These are phyloP conservation scores for Arabidopsis arenosa DNA, from an alignment of 345 rosid genomes.

Conservation along the genomic window DNA sequence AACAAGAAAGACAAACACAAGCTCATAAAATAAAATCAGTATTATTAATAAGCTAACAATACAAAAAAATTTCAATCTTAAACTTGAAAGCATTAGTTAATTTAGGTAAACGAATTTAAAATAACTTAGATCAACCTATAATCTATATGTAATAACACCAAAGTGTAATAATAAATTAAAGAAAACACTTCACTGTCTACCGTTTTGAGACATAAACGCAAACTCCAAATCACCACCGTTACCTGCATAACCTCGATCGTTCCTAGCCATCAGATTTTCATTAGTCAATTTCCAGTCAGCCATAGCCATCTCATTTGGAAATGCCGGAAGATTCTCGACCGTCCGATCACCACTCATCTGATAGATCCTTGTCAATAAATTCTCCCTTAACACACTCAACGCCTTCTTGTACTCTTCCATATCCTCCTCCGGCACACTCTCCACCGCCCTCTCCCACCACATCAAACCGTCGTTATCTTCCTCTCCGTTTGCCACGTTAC, in stretches of 20 bases:
- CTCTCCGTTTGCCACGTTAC: conserved; percentile 1
- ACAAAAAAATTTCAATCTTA: background rate
- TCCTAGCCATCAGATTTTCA: conserved; percentile 25
- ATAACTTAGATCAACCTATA: conserved; percentile 1
- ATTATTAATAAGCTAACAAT: background rate
- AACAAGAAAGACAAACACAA: background rate
- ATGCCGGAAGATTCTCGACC: conserved; percentile 16
- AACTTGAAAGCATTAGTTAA: conserved; percentile 17
- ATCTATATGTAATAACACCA: background rate
- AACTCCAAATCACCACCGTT: conserved; percentile 9
- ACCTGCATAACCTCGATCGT: conserved; percentile 23
- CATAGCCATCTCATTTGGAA: conserved; percentile 23
- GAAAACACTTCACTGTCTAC: conserved; percentile 23
- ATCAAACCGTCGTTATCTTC: conserved; percentile 21
- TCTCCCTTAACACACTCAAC: conserved; percentile 29
- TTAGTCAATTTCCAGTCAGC: conserved; percentile 11
- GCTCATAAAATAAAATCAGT: background rate
- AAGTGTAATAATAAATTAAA: conserved; percentile 1
- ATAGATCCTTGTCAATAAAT: conserved; percentile 27
- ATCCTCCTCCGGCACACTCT: conserved; percentile 41
- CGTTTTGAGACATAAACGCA: conserved; percentile 4
- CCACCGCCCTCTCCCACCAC: conserved; percentile 49
- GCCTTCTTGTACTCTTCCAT: conserved; percentile 39
- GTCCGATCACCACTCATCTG: conserved; percentile 31
- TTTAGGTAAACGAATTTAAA: background rate